Percentiles rank a stretch among this genome's conserved stretches.
These are phyloP conservation scores for Chaetothyriales sp. DNA, from an alignment of 2,329 filamentous ascomycete genomes.

Conservation along the genomic window DNA sequence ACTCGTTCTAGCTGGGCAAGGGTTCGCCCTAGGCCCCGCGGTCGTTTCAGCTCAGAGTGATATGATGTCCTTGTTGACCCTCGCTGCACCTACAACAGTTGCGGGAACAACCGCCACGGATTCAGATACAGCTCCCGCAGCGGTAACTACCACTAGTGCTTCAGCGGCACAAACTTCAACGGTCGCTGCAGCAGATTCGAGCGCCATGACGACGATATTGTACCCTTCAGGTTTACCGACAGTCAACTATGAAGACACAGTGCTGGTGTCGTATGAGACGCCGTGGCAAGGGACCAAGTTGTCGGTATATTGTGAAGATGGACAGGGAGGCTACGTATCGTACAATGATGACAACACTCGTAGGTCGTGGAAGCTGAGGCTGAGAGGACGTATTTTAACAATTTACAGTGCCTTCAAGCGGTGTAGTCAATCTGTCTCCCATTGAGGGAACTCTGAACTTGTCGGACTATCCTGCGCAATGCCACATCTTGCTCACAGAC, in stretches of 20 bases:
- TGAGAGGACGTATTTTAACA: not conserved
- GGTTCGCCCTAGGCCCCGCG: not conserved
- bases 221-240: slow-evolving; percentile 8
- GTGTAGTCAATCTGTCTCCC: slow-evolving; percentile 3
- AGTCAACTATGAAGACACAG: slow-evolving; percentile 9
- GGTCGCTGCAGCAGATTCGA: not conserved
- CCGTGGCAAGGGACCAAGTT: slow-evolving; percentile 7
- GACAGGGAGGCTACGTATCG: slow-evolving; percentile 1
- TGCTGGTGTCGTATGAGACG: slow-evolving; percentile 8
- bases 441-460: slow-evolving; percentile 9
- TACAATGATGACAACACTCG: slow-evolving; percentile 5
- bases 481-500: slow-evolving; percentile 8
- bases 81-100: not conserved
- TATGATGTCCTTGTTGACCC: not conserved
- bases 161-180: not conserved
- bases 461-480: slow-evolving; percentile 6
- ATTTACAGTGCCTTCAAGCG: not conserved
- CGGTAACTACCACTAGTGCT: not conserved
- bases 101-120: not conserved
- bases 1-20: not conserved
- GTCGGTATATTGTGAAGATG: slow-evolving; percentile 8
- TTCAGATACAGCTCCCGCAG: not conserved
- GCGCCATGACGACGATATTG: slow-evolving; percentile 5
- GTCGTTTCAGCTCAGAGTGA: too few species aligned
- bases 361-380: slow-evolving; percentile 1